Conservation (phyloP, 2,329 filamentous ascomycete species). For the Reticulascus tulasneorum region DNA sequence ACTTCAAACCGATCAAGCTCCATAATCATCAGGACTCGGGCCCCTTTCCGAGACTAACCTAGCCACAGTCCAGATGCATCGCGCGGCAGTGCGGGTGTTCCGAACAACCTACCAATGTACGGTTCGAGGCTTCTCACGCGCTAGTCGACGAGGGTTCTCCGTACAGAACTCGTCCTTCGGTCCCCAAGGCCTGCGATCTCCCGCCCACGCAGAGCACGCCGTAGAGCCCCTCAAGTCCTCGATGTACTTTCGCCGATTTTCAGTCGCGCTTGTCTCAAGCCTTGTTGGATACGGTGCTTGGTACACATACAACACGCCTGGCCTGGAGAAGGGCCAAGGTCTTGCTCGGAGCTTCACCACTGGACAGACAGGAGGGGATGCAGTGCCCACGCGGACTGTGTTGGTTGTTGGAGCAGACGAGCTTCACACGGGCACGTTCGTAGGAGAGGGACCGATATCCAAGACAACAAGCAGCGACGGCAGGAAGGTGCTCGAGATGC, state of each 20-base stretch:
- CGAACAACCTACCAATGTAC: conserved; percentile 64
- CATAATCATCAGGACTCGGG: too few relatives aligned
- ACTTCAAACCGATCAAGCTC: too few relatives aligned
- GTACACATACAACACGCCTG: conserved; percentile 59
- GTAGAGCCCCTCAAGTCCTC: conserved; percentile 58
- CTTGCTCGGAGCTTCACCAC: conserved; percentile 40
- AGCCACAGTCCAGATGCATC: conserved; percentile 77
- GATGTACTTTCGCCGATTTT: conserved; percentile 71
- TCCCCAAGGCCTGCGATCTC: conserved; percentile 16
- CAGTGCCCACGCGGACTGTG: conserved; percentile 58
- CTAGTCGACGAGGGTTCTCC: conserved; percentile 38
- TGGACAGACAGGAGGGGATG: conserved; percentile 29
- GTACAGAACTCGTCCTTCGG: conserved; percentile 14
- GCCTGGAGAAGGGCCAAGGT: conserved; percentile 27
- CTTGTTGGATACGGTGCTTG: conserved; percentile 74
- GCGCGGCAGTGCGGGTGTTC: conserved; percentile 63
- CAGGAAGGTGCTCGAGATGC: conserved; percentile 87
- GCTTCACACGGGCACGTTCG: conserved; percentile 81
- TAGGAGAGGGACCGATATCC: conserved; percentile 79
- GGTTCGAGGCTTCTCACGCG: conserved; percentile 56
- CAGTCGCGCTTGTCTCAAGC: conserved; percentile 63
- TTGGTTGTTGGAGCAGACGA: conserved; percentile 87
- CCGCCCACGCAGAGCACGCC: conserved; percentile 26
- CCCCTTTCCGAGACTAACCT: too few relatives aligned
- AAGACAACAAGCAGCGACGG: conserved; percentile 85